Percentiles rank a stretch among this genome's conserved stretches.
Conservation (phyloP, 805 yeast genomes). For the Scheffersomyces amazonensis region DNA sequence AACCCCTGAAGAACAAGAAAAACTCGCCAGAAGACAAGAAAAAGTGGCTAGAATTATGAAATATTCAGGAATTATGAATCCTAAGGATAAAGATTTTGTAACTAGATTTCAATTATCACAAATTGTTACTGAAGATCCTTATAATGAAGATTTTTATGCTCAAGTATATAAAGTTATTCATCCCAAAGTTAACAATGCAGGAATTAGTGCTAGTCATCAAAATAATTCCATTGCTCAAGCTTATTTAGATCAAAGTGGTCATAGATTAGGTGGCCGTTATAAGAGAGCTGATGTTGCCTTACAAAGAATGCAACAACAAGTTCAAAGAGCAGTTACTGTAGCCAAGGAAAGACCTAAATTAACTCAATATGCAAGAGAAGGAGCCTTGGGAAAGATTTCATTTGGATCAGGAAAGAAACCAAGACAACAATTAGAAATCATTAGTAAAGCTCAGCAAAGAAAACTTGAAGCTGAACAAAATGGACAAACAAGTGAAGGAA, state of each 20-base stretch:
- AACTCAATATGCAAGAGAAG: constrained; percentile 67
- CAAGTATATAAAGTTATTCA: constrained; percentile 76
- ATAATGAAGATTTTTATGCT: constrained; percentile 92
- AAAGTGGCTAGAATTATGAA: constrained; percentile 73
- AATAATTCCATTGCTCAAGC: constrained; percentile 89
- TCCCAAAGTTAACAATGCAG: constrained; percentile 39
- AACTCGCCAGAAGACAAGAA: constrained; percentile 64
- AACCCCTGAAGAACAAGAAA: constrained; percentile 71
- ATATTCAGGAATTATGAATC: constrained; percentile 93
- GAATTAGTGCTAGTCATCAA: constrained; percentile 38
- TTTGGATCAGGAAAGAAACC: constrained; percentile 81
- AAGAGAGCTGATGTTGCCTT: constrained; percentile 86
- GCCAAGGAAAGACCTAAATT: constrained; percentile 84
- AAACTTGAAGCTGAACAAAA: constrained; percentile 28
- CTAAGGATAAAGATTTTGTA: constrained; percentile 93
- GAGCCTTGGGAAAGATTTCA: constrained; percentile 86
- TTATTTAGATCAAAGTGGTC: constrained; percentile 87
- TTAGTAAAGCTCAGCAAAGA: constrained; percentile 50
- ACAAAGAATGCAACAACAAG: constrained; percentile 98
- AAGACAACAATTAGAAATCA: constrained; percentile 74
- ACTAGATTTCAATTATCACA: constrained; percentile 93
- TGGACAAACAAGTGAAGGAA: constrained; percentile 23
- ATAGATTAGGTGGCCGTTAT: constrained; percentile 80
- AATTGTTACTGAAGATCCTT: constrained; percentile 95
- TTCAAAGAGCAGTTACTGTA: constrained; percentile 90